phyloP scores from a whole-genome alignment of 768 basidiomycete genomes.

The Zangia roseola region DNA sequence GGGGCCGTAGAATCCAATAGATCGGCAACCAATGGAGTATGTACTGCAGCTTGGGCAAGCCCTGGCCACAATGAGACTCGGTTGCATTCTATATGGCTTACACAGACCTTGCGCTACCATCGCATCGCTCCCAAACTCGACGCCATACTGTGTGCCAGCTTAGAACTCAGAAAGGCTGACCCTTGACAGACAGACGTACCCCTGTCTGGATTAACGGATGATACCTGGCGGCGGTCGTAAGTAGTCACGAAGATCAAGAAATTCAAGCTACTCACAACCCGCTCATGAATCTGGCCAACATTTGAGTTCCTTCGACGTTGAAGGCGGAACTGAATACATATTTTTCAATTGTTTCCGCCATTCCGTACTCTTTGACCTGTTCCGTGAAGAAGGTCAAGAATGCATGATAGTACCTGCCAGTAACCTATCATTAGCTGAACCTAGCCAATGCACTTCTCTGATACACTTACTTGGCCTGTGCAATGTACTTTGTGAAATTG shows the following conservation, averaged over 20 bases:
- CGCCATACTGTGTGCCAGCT: conserved; percentile 42
- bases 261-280: conserved; percentile 32
- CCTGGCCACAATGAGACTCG: conserved; percentile 21
- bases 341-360: conserved; percentile 41
- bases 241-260: background rate
- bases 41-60: conserved; percentile 51
- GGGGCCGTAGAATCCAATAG: conserved; percentile 31
- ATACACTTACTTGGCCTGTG: conserved; percentile 43
- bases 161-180: background rate
- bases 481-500: conserved; percentile 53
- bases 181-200: conserved; percentile 40
- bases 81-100: background rate
- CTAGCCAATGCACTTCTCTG: conserved; percentile 24
- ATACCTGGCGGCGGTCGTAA: conserved; percentile 30
- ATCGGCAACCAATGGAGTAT: conserved; percentile 28
- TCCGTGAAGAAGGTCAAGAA: conserved; percentile 41
- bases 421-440: conserved; percentile 32
- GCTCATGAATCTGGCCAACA: conserved; percentile 35
- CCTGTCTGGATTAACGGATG: conserved; percentile 62
- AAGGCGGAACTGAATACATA: conserved; percentile 43
- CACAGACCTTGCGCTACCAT: conserved; percentile 48
- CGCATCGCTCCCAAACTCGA: conserved; percentile 50
- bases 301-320: conserved; percentile 32
- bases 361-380: conserved; percentile 39
- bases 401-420: conserved; percentile 34